Percentiles rank a stretch among this genome's conserved stretches.
Conservation (phyloP, 2,329 filamentous ascomycete species). For the Alternaria sp. region DNA sequence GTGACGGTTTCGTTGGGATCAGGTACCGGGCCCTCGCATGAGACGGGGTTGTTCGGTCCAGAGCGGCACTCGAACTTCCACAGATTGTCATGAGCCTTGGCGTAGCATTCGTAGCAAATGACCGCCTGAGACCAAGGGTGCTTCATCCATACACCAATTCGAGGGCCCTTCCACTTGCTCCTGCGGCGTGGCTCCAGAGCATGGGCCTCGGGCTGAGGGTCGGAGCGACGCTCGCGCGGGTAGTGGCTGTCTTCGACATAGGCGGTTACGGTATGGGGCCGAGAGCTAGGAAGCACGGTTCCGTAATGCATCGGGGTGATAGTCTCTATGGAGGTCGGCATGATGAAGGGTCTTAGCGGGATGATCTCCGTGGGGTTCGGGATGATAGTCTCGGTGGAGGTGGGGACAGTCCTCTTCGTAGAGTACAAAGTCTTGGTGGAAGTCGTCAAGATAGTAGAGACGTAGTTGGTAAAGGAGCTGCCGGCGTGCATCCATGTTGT, state of each 20-base stretch:
- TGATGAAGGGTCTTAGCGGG: neutral
- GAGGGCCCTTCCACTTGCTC: conserved; percentile 6
- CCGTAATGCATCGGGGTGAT: neutral
- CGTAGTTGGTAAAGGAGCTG: neutral
- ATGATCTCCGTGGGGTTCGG: no score
- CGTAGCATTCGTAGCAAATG: conserved; percentile 36
- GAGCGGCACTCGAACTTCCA: conserved; percentile 25
- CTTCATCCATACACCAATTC: conserved; percentile 29
- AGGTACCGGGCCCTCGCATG: conserved; percentile 12
- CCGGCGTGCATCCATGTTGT: neutral
- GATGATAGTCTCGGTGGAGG: neutral
- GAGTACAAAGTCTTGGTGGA: neutral
- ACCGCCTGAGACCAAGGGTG: conserved; percentile 30
- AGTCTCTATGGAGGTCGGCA: neutral
- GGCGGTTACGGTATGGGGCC: neutral
- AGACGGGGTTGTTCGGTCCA: conserved; percentile 3
- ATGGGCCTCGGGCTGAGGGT: neutral
- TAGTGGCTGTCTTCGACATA: neutral
- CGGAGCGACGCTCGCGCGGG: neutral
- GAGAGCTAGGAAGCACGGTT: neutral
- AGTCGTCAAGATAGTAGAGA: neutral
- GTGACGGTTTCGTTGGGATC: neutral
- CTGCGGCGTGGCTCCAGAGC: conserved; percentile 9
- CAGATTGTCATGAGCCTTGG: conserved; percentile 11
- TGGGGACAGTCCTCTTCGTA: neutral